Evolutionary conservation across 208 protist species (phyloP).

Genomic region (Wallacemonas sp.): DNA sequence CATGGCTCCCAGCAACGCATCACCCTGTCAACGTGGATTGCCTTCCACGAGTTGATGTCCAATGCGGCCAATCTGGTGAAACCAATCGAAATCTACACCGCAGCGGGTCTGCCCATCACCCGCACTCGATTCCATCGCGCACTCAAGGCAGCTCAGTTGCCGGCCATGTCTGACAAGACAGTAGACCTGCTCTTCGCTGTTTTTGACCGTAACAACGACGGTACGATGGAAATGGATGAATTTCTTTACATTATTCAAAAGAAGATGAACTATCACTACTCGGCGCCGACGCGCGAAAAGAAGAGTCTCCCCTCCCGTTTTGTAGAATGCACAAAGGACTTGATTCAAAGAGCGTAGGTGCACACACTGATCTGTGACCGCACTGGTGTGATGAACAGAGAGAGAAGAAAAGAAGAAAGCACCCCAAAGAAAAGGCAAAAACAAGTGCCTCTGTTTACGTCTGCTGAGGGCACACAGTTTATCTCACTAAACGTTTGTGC

Average conservation of each 20-base stretch:
- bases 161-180: constrained; percentile 29
- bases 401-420: no score
- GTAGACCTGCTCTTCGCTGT: constrained; percentile 70
- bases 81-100: constrained; percentile 67
- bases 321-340: constrained; percentile 47
- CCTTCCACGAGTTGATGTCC: constrained; percentile 74
- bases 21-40: constrained; percentile 70
- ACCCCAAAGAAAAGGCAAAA: no score
- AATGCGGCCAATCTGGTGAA: constrained; percentile 46
- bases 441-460: no score
- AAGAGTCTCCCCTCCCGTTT: constrained; percentile 56
- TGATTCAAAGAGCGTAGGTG: constrained; percentile 6
- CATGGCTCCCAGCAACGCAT: constrained; percentile 35
- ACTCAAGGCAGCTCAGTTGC: constrained; percentile 49
- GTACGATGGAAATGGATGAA: constrained; percentile 82
- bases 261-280: constrained; percentile 76
- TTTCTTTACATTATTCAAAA: constrained; percentile 79
- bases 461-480: no score
- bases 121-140: constrained; percentile 60
- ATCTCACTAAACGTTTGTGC: no score
- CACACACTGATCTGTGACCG: no score
- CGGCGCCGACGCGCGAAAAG: constrained; percentile 23
- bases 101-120: constrained; percentile 56
- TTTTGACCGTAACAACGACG: constrained; percentile 86
- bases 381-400: no score